Evolutionary conservation across 164 flowering plant species (phyloP), one percentile per base, ranked within the genome.

Genomic region (Saururus chinensis): DNA sequence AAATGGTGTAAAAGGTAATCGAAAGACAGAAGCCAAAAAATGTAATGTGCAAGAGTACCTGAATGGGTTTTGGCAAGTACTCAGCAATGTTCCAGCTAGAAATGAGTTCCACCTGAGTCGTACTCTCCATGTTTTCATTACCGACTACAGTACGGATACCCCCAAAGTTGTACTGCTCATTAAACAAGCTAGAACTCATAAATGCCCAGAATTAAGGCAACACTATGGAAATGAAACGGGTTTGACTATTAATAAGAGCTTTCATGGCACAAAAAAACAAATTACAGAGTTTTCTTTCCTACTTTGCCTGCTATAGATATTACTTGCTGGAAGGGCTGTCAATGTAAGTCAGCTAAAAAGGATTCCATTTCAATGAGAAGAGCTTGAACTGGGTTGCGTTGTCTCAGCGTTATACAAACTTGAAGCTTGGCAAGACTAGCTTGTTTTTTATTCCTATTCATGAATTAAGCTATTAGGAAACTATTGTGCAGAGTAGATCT

Each of bases 31-130:
- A 25, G 42, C 9, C 26, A 42, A 60, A n/a, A 54, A 42, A 5
- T 53, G 22, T 7, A 22, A 41, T 53, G n/a, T 57, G 40, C 64
- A 66, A 53, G 11, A 30, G 6, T 60, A 86, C 98, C 83, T 87
- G 98, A 62, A 78, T 83, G 60, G 60, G 72, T 76, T 90, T 87
- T 13, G 99, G 90, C 53, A 93, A 77, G 73, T 79, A 76, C 62
- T 91, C 93, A 49, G 96, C 88, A 67, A 90, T 85, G 66, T 81
- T 87, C 99, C 99, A 93, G 79, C 81, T 85, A 19, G 97, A 85
- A 13, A 85, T 84, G 66, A 93, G 85, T 60, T 84, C 89, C 49
- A 85, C 82, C 75, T 74, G 79, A 66, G 82, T 56, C 51, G 83
- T 82, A 70, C 76, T 75, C 40, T 58, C 51, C 53, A 59, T 52